Evolutionary conservation across 164 flowering plant genomes (phyloP).

Genomic region (Annona cherimola): DNA sequence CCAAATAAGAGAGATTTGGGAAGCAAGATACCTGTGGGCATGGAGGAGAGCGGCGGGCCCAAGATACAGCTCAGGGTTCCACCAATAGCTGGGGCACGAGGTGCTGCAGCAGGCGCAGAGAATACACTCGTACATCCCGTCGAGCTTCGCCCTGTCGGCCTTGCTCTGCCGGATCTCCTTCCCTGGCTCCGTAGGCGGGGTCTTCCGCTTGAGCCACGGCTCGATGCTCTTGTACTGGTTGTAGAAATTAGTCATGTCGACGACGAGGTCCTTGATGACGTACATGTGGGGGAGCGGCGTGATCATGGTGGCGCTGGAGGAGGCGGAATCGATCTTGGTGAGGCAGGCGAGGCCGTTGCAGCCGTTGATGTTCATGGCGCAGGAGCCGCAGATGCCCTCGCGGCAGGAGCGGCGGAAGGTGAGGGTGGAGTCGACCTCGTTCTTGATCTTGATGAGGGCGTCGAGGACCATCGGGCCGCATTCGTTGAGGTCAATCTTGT

Average conservation of each 20-base stretch:
- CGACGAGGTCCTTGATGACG: slow-evolving; percentile 95
- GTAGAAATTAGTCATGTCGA: slow-evolving; percentile 97
- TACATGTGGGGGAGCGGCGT: slow-evolving; percentile 98
- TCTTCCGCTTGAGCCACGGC: slow-evolving; percentile 99
- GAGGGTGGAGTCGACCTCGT: slow-evolving; percentile 83
- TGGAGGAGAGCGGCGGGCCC: slow-evolving; percentile 98
- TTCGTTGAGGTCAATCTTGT: slow-evolving; percentile 71
- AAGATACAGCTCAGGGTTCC: slow-evolving; percentile 95
- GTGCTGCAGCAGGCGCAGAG: slow-evolving; percentile 96
- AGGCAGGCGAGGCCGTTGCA: slow-evolving; percentile 92
- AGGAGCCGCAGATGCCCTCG: slow-evolving; percentile 98
- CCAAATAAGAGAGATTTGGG: background rate
- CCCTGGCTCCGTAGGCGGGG: slow-evolving; percentile 37
- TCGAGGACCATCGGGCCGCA: slow-evolving; percentile 99
- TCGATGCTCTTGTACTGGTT: slow-evolving; percentile 98
- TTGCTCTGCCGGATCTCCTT: slow-evolving; percentile 86
- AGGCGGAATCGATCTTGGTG: slow-evolving; percentile 52
- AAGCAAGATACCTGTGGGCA: slow-evolving; percentile 61
- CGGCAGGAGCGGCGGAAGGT: slow-evolving; percentile 96
- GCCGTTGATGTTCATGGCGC: slow-evolving; percentile 98
- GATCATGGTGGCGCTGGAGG: slow-evolving; percentile 34
- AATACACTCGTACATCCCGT: slow-evolving; percentile 99
- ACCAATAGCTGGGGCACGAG: slow-evolving; percentile 98
- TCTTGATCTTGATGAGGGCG: slow-evolving; percentile 96
- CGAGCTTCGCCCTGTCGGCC: slow-evolving; percentile 85